These are phyloP conservation scores for Anthracocystis walkeri DNA, from an alignment of 1,284 basidiomycete genomes.

Conservation along the genomic window DNA sequence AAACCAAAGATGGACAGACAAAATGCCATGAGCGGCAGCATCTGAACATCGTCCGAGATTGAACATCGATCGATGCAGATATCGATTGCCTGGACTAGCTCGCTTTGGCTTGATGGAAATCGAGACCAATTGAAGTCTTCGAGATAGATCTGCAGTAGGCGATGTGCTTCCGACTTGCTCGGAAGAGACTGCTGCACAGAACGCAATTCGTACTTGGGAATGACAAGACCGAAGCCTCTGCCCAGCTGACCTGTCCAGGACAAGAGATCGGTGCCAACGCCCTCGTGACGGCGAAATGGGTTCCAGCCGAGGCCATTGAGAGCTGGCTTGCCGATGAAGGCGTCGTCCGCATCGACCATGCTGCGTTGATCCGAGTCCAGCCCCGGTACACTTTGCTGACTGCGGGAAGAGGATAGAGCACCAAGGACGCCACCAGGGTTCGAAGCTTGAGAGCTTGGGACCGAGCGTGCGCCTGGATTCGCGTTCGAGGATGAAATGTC, in stretches of 20 bases:
- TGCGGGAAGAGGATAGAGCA: slow-evolving; percentile 24
- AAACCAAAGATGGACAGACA: slow-evolving; percentile 37
- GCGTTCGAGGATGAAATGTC: not conserved
- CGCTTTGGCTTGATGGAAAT: slow-evolving; percentile 28
- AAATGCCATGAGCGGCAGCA: slow-evolving; percentile 46
- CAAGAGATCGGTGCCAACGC: slow-evolving; percentile 39
- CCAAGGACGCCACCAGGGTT: slow-evolving; percentile 2
- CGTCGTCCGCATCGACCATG: slow-evolving; percentile 51
- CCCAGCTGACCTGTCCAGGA: slow-evolving; percentile 48
- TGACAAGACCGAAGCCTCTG: slow-evolving; percentile 44
- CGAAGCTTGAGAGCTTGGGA: slow-evolving; percentile 14
- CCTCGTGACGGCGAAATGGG: slow-evolving; percentile 45
- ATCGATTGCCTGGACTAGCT: slow-evolving; percentile 25
- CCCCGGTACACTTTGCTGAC: slow-evolving; percentile 20
- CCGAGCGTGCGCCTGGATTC: slow-evolving; percentile 3
- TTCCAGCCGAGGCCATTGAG: slow-evolving; percentile 49
- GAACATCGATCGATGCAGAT: slow-evolving; percentile 33
- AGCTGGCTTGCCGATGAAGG: slow-evolving; percentile 48
- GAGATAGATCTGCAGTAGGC: slow-evolving; percentile 35
- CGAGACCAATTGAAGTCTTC: slow-evolving; percentile 50
- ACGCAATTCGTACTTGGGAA: slow-evolving; percentile 46
- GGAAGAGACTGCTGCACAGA: slow-evolving; percentile 45
- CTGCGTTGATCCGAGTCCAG: slow-evolving; percentile 42
- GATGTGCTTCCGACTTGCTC: slow-evolving; percentile 31
- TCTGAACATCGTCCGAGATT: slow-evolving; percentile 41